Percentiles rank a stretch among this genome's conserved stretches.
These are phyloP conservation scores for Nannizziopsis barbatae DNA, from an alignment of 2,329 filamentous ascomycete species.

Conservation along the genomic window DNA sequence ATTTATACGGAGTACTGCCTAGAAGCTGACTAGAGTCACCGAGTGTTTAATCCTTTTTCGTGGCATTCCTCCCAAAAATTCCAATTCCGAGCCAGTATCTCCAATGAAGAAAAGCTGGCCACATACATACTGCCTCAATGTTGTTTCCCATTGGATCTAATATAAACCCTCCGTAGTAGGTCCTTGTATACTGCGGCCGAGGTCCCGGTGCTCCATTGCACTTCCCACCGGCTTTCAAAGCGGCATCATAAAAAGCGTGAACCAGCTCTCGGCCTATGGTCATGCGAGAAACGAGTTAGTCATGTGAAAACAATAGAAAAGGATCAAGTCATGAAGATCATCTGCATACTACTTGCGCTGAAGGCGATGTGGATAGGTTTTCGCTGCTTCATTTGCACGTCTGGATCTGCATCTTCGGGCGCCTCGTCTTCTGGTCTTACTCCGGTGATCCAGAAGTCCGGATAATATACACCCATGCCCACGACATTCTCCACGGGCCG, in stretches of 20 bases:
- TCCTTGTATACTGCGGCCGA: slow-evolving; percentile 35
- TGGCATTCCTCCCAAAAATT: slow-evolving; percentile 13
- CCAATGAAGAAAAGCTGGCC: slow-evolving; percentile 16
- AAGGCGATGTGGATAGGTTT: slow-evolving; percentile 21
- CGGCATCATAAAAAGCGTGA: slow-evolving; percentile 38
- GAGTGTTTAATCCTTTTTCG: background rate
- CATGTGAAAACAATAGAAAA: background rate
- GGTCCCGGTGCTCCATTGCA: slow-evolving; percentile 42
- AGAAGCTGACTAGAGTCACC: background rate
- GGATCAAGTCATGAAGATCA: slow-evolving; percentile 6
- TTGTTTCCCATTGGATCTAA: slow-evolving; percentile 44
- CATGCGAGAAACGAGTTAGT: background rate
- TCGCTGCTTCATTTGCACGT: slow-evolving; percentile 6
- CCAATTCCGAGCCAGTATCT: slow-evolving; percentile 17
- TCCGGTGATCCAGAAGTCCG: slow-evolving; percentile 25
- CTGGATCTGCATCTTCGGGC: slow-evolving; percentile 5
- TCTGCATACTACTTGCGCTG: slow-evolving; percentile 15
- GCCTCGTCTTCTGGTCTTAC: background rate
- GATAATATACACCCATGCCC: slow-evolving; percentile 22
- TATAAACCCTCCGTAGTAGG: slow-evolving; percentile 44
- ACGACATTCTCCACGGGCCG: slow-evolving; percentile 21
- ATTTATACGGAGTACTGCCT: no score
- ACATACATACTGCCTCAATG: slow-evolving; percentile 37
- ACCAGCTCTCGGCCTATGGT: slow-evolving; percentile 33
- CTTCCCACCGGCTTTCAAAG: slow-evolving; percentile 36